A percentile compares a stretch with the other conserved stretches of the same genome.
These are phyloP conservation scores for Chaetomium olivaceum DNA, from an alignment of 2,329 filamentous ascomycete genomes.

Conservation along the genomic window DNA sequence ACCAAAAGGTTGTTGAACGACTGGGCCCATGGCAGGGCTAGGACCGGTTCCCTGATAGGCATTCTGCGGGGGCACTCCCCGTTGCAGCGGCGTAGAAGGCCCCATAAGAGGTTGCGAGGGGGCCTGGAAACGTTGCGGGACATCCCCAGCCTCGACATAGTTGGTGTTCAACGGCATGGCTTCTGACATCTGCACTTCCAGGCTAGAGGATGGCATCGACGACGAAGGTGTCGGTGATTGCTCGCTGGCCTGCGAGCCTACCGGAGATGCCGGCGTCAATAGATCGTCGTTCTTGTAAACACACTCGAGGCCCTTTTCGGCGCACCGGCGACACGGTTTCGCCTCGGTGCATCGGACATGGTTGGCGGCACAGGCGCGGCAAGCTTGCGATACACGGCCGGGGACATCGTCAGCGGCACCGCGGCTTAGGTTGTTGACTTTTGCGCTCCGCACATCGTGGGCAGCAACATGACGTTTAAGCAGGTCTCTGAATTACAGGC, in stretches of 20 bases:
- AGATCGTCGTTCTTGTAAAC: constrained; percentile 3
- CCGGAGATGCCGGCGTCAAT: background rate
- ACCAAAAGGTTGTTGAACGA: background rate
- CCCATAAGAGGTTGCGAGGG: background rate
- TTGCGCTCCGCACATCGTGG: constrained; percentile 13
- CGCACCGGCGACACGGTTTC: constrained; percentile 11
- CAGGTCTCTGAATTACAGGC: constrained; percentile 6
- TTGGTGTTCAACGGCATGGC: background rate
- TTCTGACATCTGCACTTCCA: background rate
- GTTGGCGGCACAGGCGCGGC: constrained; percentile 12
- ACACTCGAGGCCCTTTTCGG: constrained; percentile 16
- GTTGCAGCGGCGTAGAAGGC: background rate
- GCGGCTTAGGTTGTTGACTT: constrained; percentile 15
- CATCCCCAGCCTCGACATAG: background rate
- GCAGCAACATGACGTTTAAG: constrained; percentile 15
- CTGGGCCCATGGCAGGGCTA: background rate
- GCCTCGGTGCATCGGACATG: constrained; percentile 15
- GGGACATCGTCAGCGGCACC: constrained; percentile 7
- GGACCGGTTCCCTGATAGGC: background rate
- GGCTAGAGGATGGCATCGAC: background rate
- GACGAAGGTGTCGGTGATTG: background rate
- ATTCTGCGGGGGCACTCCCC: background rate
- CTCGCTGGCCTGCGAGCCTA: background rate
- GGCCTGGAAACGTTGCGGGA: background rate
- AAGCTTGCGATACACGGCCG: constrained; percentile 11